Base-by-base conservation (phyloP, 495 filamentous ascomycete genomes). In the Podospora appendiculata region DNA sequence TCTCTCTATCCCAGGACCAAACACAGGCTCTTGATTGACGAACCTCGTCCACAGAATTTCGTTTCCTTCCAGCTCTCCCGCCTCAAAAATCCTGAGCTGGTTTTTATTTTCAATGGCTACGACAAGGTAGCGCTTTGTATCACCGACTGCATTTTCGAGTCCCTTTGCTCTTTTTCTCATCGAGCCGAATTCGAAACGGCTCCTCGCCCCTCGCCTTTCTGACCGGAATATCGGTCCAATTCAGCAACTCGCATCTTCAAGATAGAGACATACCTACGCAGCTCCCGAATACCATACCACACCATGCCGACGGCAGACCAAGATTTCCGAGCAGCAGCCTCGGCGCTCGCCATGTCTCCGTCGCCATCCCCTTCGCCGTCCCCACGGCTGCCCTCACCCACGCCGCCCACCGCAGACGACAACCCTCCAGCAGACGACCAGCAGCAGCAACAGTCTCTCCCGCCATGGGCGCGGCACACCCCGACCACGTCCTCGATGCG, bases 311-410 rank as follows among this genome's bases (percentile, higher is more conserved):
- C 41, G 9, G 43, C 43, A 45, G 43, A 45, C 43, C 17, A 45
- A 19, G 43, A 68, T 56, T 60, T 58, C 53, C 49, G 53, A 35
- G 57, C 61, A 48, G 59, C 60, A 34, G 58, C 58, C 36, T 58
- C 53, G 35, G 56, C 52, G 34, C 61, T 63, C 35, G 53, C 58
- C 43, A 51, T 66, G 13, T 45, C 43, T 8, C 13, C 43, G 4
- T 32, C 32, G 10, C 13, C 41, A 8, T 45, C 43, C 18, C 16
- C 13, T 2, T 14, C 41, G 1, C 18, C 17, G 13, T 32, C 43
- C 43, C 43, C 17, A 7, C 43, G 19, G 13, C 43, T 17, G 12
- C 13, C 14, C 41, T 6, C 41, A 42, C 7, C 41, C 59, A 64
- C 16, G 14, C 49, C 45, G 48, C 51, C 1, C 42, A 48, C 38